Percentiles rank a stretch among this genome's conserved stretches.
These are phyloP conservation scores for Stephania cephalantha DNA, from an alignment of 164 flowering plant genomes.

Conservation along the genomic window DNA sequence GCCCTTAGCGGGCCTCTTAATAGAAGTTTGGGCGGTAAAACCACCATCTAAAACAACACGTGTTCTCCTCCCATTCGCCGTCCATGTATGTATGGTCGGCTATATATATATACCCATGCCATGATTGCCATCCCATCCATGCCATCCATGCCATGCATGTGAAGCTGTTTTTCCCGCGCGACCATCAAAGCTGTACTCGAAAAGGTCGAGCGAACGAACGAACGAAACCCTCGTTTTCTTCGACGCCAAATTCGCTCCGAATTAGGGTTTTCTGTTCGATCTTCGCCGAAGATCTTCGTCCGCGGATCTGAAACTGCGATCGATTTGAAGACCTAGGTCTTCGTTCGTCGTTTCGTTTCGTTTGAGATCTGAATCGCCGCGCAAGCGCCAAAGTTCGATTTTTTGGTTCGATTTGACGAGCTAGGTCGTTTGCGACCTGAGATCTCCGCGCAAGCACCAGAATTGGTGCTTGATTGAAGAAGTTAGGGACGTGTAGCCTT, in stretches of 20 bases:
- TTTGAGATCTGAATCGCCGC: not conserved
- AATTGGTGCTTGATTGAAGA: not conserved
- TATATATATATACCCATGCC: not conserved
- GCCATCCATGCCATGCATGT: not conserved
- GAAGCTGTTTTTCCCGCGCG: slow-evolving; percentile 31
- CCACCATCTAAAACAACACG: not conserved
- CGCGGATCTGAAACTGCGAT: not conserved
- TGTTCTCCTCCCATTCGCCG: not conserved
- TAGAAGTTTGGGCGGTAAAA: slow-evolving; percentile 17
- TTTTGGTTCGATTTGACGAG: not conserved
- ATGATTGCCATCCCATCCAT: not conserved
- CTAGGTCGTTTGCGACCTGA: not conserved
- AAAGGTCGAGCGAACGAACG: slow-evolving; percentile 10
- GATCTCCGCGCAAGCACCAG: not conserved
- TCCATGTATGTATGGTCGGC: not conserved
- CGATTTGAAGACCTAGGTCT: not conserved
- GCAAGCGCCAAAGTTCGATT: not conserved
- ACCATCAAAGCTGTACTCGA: slow-evolving; percentile 7
- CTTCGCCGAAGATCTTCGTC: not conserved
- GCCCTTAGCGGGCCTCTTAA: too few relatives aligned
- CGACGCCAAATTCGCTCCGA: not conserved
- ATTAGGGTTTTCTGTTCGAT: slow-evolving; percentile 8
- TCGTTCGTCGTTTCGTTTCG: not conserved
- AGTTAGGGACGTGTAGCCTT: not conserved
- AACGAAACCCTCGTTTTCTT: slow-evolving; percentile 16